Evolutionary conservation across 805 yeast species (phyloP).

Genomic region (Saturnispora besseyi): DNA sequence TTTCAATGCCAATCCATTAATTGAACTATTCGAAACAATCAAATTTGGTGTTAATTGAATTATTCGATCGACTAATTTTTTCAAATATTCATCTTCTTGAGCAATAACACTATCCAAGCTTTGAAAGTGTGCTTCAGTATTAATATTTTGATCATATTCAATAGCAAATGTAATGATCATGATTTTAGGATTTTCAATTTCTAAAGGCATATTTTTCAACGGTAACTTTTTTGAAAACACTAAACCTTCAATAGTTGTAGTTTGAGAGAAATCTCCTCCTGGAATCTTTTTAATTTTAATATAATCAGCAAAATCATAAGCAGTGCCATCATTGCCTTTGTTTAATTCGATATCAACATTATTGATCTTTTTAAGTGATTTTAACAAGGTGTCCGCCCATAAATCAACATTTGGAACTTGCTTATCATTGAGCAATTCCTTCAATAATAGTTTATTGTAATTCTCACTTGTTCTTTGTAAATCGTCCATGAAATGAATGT

Average conservation of each 20-base stretch:
- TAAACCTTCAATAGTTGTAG: conserved; percentile 63
- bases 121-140: conserved; percentile 15
- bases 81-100: conserved; percentile 79
- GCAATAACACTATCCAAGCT: conserved; percentile 52
- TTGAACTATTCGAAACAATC: conserved; percentile 66
- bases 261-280: conserved; percentile 61
- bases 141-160: conserved; percentile 60
- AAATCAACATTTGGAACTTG: conserved; percentile 36
- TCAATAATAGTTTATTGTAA: conserved; percentile 44
- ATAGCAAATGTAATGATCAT: conserved; percentile 81
- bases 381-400: conserved; percentile 54
- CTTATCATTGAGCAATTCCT: conserved; percentile 57
- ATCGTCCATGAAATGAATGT: conserved; percentile 27
- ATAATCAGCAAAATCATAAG: conserved; percentile 79
- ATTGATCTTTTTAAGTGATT: conserved; percentile 46
- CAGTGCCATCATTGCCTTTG: conserved; percentile 48
- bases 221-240: conserved; percentile 82
- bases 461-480: conserved; percentile 29
- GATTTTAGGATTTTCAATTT: conserved; percentile 59
- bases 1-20: conserved; percentile 74
- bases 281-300: conserved; percentile 76
- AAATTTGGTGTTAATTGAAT: conserved; percentile 70
- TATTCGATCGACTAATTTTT: conserved; percentile 72
- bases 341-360: conserved; percentile 49
- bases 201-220: conserved; percentile 63